Evolutionary conservation across 129 eudicot genomes (phyloP).

Genomic region (Heracleum sosnowskyi): DNA sequence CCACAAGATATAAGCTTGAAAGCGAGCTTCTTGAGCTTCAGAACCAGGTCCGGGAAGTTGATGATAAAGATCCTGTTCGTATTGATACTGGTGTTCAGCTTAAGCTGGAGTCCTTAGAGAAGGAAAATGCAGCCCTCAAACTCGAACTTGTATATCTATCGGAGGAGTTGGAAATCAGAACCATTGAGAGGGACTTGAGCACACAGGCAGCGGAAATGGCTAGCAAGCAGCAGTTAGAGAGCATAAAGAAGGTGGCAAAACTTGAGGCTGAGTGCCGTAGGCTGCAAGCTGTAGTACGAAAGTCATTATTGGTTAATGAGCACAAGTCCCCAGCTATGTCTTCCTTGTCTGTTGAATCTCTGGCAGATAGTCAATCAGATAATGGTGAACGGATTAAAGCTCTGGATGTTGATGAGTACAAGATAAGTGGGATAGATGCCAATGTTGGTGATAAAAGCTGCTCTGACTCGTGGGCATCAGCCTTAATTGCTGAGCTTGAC

Average conservation of each 20-base stretch:
- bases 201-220: conserved; percentile 74
- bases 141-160: conserved; percentile 29
- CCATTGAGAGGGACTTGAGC: conserved; percentile 73
- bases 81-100: conserved; percentile 33
- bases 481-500: conserved; percentile 68
- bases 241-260: conserved; percentile 68
- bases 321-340: conserved; percentile 40
- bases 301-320: conserved; percentile 32
- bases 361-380: conserved; percentile 63
- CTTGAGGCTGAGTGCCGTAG: conserved; percentile 78
- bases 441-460: conserved; percentile 31
- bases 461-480: conserved; percentile 71
- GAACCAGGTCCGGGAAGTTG: conserved; percentile 20
- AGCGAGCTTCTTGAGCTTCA: conserved; percentile 47
- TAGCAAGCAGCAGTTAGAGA: conserved; percentile 71
- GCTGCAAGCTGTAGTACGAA: conserved; percentile 50
- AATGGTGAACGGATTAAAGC: conserved; percentile 30
- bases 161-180: conserved; percentile 52
- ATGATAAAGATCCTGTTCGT: conserved; percentile 14
- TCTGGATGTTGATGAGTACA: conserved; percentile 31
- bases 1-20: conserved; percentile 40
- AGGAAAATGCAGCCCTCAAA: conserved; percentile 46
- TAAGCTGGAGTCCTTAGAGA: conserved; percentile 46
- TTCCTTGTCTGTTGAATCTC: conserved; percentile 47
- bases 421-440: conserved; percentile 27